Conservation (phyloP, 306 rosid species). For the Biancaea sappan region DNA sequence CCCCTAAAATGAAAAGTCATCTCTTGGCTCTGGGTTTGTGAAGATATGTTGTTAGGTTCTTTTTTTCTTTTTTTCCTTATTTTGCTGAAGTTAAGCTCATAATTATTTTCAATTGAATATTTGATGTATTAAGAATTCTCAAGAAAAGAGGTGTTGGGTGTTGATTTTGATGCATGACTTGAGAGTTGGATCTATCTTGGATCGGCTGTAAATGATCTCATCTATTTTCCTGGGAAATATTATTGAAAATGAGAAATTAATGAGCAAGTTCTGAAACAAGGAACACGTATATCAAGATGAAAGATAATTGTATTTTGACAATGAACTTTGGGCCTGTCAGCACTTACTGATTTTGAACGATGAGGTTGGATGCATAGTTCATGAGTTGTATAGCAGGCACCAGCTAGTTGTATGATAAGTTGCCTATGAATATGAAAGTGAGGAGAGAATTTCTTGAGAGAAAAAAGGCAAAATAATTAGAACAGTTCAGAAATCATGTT, state of each 20-base stretch:
- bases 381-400: not conserved
- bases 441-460: not conserved
- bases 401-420: not conserved
- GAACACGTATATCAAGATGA: not conserved
- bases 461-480: not conserved
- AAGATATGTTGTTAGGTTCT: not conserved
- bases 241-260: not conserved
- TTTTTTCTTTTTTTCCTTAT: not conserved
- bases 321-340: not conserved
- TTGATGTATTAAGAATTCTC: not conserved
- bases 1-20: slow-evolving; percentile 15
- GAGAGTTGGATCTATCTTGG: not conserved
- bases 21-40: not conserved
- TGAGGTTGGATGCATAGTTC: not conserved
- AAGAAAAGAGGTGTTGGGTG: not conserved
- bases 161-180: slow-evolving; percentile 20
- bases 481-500: not conserved
- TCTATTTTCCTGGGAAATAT: not conserved
- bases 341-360: not conserved
- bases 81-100: not conserved
- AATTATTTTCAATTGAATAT: not conserved
- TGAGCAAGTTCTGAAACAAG: slow-evolving; percentile 2
- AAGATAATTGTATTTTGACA: not conserved
- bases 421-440: not conserved
- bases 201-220: not conserved